phyloP scores from a whole-genome alignment of 2,329 filamentous ascomycete genomes.

The Cercospora sp. region DNA sequence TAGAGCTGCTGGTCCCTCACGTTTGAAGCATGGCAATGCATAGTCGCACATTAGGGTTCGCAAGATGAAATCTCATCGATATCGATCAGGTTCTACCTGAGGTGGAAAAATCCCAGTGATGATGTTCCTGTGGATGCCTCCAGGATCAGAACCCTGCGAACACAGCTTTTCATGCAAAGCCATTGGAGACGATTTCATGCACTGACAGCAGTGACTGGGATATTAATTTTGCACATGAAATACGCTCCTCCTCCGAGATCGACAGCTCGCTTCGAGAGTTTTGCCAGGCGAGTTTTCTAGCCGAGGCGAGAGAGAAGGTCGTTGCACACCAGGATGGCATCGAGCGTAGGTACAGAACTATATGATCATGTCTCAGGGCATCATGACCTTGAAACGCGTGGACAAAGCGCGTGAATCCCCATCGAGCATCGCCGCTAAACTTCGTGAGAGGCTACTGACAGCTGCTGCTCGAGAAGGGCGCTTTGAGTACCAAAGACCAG shows the following conservation, averaged over 20 bases:
- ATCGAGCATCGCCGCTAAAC: not conserved
- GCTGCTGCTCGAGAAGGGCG: not conserved
- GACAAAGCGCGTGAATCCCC: not conserved
- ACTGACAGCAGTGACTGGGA: no score
- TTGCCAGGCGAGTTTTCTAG: not conserved
- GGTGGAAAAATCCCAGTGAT: no score
- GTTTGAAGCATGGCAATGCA: no score
- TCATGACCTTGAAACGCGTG: not conserved
- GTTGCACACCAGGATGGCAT: no score
- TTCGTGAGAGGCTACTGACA: not conserved
- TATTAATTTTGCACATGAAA: not conserved
- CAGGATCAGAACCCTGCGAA: no score
- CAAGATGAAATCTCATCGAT: no score
- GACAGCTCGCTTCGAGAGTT: not conserved
- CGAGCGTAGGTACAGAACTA: no score
- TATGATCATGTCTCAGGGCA: not conserved
- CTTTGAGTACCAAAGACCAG: not conserved
- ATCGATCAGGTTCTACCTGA: no score
- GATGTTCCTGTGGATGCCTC: no score
- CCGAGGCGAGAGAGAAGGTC: not conserved
- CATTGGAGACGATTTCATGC: no score
- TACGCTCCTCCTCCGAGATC: not conserved
- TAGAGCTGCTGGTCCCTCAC: no score
- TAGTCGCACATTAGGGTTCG: not conserved
- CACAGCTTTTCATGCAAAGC: no score